phyloP scores from a whole-genome alignment of 2,329 filamentous ascomycete genomes.

The Neurospora sp. region DNA sequence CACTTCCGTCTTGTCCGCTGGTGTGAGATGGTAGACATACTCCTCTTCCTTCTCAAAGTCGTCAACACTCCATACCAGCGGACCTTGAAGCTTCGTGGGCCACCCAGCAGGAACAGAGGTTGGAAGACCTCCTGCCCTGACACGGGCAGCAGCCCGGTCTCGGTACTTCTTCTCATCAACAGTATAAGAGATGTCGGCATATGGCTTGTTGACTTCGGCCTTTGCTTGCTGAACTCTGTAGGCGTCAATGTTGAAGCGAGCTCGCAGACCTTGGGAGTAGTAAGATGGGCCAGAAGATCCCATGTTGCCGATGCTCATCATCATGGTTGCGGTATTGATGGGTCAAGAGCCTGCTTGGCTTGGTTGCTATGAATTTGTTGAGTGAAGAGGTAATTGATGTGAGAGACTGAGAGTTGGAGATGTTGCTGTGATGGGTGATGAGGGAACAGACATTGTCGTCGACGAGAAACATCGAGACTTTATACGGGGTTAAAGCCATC shows the following conservation, averaged over 20 bases:
- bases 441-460: background rate
- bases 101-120: slow-evolving; percentile 11
- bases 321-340: background rate
- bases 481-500: background rate
- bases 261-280: slow-evolving; percentile 13
- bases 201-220: background rate
- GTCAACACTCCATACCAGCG: slow-evolving; percentile 11
- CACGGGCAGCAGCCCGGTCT: slow-evolving; percentile 3
- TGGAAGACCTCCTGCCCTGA: slow-evolving; percentile 2
- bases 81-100: slow-evolving; percentile 9
- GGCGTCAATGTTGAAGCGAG: slow-evolving; percentile 11
- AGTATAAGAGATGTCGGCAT: slow-evolving; percentile 12
- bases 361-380: background rate
- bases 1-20: slow-evolving; percentile 10
- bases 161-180: slow-evolving; percentile 11
- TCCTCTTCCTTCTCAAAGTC: slow-evolving; percentile 9
- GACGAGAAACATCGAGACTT: background rate
- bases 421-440: background rate
- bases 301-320: background rate
- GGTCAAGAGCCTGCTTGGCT: background rate
- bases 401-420: background rate
- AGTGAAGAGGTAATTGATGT: background rate
- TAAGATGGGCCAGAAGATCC: slow-evolving; percentile 2
- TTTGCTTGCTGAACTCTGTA: slow-evolving; percentile 11
- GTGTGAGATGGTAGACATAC: slow-evolving; percentile 13